Evolutionary conservation across 2,329 filamentous ascomycete genomes (phyloP), one percentile per base, ranked within the genome.

Genomic region (Epichloe festucae): DNA sequence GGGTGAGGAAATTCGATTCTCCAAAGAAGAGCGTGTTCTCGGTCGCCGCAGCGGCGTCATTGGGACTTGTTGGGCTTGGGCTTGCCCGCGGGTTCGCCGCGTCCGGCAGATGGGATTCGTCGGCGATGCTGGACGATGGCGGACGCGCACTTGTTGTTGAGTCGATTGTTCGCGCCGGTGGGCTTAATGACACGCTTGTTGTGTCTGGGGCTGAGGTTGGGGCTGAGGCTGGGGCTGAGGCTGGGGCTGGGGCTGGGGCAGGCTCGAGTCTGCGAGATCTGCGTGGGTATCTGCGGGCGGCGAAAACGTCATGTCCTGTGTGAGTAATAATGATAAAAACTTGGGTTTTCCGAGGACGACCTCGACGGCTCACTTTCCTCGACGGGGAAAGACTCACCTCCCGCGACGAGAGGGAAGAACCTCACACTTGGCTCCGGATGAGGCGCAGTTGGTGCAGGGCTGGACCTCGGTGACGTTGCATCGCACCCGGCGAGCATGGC

Each of bases 1-100:
- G 56, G 3, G 66, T 69, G 35, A 69, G 63, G 51, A 68, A 68
- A 51, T 67, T 69, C 52, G 66, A 68, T 55, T 69, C 67, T 39
- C 67, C 67, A 46, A 67, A 69, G n/a, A 67, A 69, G 17, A 66
- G 57, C 6, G 57, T 62, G 31, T 21, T 34, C 43, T 42, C 52
- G 41, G 50, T 17, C 14, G 21, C 40, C 36, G 31, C 2, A 49
- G 54, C 7, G 53, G 53, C 12, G 47, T 48, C 41, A 50, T 45
- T 41, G 41, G 5, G 43, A 46, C 3, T 27, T 27, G 7, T 3
- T 7, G 27, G 38, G n/a, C 45, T 23, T 31, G 31, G 23, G 23
- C 23, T 36, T 11, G 45, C 23, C 17, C 31, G n/a, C 17, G 34
- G 34, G 17, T 4, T 14, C 27, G 45, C 15, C 34, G 45, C 35